A percentile compares a stretch with the other conserved stretches of the same genome.
phyloP scores from a whole-genome alignment of 169 alveolate species.

The Sarcocystis neurona region DNA sequence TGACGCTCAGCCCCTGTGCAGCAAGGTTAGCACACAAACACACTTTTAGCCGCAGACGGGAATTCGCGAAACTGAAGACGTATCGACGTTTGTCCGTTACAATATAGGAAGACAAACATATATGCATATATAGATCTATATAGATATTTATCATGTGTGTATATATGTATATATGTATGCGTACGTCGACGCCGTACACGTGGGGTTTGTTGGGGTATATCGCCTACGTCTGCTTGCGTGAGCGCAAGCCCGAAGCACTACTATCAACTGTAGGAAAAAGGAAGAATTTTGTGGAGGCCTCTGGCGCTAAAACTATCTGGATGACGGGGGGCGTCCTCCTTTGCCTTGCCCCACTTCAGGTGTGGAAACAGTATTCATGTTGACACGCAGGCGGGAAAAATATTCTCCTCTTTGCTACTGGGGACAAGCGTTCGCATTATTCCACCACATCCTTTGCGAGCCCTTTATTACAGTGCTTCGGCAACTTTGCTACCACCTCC shows the following conservation, averaged over 20 bases:
- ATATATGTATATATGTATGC: slow-evolving; percentile 1
- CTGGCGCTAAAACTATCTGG: background rate
- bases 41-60: too few relatives aligned
- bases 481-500: background rate
- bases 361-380: background rate
- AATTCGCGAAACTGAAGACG: too few relatives aligned
- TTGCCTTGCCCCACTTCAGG: background rate
- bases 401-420: background rate
- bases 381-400: background rate
- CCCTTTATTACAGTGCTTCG: background rate
- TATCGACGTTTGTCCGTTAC: background rate
- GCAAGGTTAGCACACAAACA: too few relatives aligned
- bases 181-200: background rate
- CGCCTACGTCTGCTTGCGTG: background rate
- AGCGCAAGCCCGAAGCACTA: background rate
- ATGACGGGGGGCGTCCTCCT: background rate
- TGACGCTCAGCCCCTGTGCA: too few relatives aligned
- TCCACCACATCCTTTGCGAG: background rate
- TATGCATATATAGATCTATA: background rate
- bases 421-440: background rate
- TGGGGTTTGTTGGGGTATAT: background rate
- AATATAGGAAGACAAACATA: background rate
- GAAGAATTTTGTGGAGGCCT: background rate
- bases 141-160: background rate
- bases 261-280: background rate